These are phyloP conservation scores for Pichia sp. DNA, from an alignment of 1,139 yeast species.

Conservation along the genomic window DNA sequence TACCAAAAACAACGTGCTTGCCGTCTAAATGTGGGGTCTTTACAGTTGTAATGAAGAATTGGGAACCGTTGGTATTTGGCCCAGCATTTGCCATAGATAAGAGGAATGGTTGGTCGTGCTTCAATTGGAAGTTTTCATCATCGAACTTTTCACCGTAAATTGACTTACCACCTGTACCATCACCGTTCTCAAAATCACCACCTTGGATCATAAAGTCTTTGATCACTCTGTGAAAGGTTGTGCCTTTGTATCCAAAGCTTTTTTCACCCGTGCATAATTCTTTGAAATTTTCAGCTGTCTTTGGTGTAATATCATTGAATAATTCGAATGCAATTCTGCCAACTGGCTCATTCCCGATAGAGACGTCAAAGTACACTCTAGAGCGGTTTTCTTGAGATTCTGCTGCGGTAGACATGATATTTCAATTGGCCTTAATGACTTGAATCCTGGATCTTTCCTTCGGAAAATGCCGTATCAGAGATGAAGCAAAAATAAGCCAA, in stretches of 20 bases:
- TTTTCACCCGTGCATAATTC: conserved; percentile 88
- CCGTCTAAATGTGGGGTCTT: conserved; percentile 75
- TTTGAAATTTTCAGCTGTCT: conserved; percentile 89
- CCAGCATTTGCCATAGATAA: conserved; percentile 97
- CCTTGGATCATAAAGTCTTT: conserved; percentile 92
- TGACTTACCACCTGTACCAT: conserved; percentile 93
- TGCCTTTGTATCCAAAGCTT: conserved; percentile 76
- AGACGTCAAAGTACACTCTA: conserved; percentile 70
- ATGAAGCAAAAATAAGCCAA: background rate
- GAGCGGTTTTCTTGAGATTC: conserved; percentile 31
- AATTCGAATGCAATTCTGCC: conserved; percentile 78
- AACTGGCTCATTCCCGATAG: conserved; percentile 58
- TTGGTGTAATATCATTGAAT: conserved; percentile 79
- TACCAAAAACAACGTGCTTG: conserved; percentile 95
- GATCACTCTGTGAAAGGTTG: conserved; percentile 88
- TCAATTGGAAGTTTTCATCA: conserved; percentile 77
- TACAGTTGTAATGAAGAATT: conserved; percentile 80
- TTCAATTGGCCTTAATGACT: no score
- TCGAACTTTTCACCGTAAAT: conserved; percentile 94
- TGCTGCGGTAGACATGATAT: conserved; percentile 18
- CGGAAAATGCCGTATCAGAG: no score
- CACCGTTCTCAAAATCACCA: conserved; percentile 88
- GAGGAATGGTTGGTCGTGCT: conserved; percentile 80
- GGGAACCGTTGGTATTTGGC: conserved; percentile 92
- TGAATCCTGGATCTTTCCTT: no score